Conservation (phyloP, 805 yeast species). For the Candida insectalens region DNA sequence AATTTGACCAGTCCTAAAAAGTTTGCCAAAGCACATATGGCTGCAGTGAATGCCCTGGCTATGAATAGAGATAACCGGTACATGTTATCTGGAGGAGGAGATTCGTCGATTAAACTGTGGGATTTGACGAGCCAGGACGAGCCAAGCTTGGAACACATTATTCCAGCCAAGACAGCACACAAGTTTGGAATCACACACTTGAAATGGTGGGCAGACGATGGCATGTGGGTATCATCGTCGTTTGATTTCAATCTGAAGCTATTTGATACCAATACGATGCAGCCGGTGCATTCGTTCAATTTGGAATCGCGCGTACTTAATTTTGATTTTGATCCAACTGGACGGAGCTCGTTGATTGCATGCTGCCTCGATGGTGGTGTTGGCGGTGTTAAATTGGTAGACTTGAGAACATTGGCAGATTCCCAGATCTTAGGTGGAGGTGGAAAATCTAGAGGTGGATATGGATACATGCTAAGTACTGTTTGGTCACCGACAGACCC, state of each 20-base stretch:
- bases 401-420: constrained; percentile 61
- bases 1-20: constrained; percentile 29
- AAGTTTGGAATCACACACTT: constrained; percentile 63
- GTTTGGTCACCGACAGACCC: constrained; percentile 62
- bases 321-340: constrained; percentile 47
- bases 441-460: constrained; percentile 20
- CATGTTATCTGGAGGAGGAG: constrained; percentile 65
- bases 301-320: constrained; percentile 54
- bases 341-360: constrained; percentile 46
- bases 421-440: constrained; percentile 52
- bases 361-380: constrained; percentile 54
- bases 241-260: constrained; percentile 68
- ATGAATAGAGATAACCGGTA: constrained; percentile 41
- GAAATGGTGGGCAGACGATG: constrained; percentile 91
- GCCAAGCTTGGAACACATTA: constrained; percentile 12
- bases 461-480: constrained; percentile 21
- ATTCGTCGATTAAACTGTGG: constrained; percentile 61
- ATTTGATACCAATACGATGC: constrained; percentile 68
- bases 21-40: constrained; percentile 31
- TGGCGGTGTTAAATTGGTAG: constrained; percentile 44
- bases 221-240: constrained; percentile 75
- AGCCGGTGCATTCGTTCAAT: constrained; percentile 59
- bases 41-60: constrained; percentile 52
- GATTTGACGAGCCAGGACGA: constrained; percentile 26
- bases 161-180: constrained; percentile 38